Evolutionary conservation across 176 grass and related monocot species (phyloP), one percentile per base, ranked within the genome.

Genomic region (Oryza punctata): DNA sequence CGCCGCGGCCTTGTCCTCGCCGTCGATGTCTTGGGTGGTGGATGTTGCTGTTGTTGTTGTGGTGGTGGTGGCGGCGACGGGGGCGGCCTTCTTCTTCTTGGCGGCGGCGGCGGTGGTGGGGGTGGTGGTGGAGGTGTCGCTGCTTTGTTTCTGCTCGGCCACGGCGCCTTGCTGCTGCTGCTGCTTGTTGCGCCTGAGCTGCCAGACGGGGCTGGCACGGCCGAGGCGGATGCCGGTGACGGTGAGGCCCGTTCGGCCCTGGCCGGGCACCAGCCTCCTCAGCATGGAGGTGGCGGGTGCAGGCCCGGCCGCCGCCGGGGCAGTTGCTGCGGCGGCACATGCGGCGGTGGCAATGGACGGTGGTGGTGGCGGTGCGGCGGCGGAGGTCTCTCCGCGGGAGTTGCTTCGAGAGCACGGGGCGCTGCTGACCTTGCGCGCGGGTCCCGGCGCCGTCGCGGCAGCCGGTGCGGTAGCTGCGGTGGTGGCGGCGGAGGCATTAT

Each of bases 361-460:
- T 72, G 75, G 29, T 21, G 14, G 68, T 1, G 77, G 10, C 2
- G 77, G 10, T 7, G 40, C 82, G 0, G 79, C 40, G 2, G 26
- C 91, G 12, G 88, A 88, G 28, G 91, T 84, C 61, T 99, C 96
- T 15, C 89, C 96, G 10, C 91, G 91, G 50, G 96, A 99, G 91
- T 99, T 99, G 82, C 96, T 99, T 27, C 96, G 83, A 10, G 96
- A 99, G 75, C 96, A 99, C 1, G 96, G 96, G 3, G 96, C 96
- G 77, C 96, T 99, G 81, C 91, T 96, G 49, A 85, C 89, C 75
- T 82, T 88, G 50, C 72, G 93, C 33, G 41, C 85, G 11, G 77
- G 41, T 43, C 49, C 85, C 3, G 77, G 57, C 2, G 70, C 78
- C 10, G 69, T 67, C 6, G 66, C 81, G 10, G 41, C 52, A 1